Evolutionary conservation across 768 basidiomycete genomes (phyloP).

Genomic region (Tephrocybe sp.): DNA sequence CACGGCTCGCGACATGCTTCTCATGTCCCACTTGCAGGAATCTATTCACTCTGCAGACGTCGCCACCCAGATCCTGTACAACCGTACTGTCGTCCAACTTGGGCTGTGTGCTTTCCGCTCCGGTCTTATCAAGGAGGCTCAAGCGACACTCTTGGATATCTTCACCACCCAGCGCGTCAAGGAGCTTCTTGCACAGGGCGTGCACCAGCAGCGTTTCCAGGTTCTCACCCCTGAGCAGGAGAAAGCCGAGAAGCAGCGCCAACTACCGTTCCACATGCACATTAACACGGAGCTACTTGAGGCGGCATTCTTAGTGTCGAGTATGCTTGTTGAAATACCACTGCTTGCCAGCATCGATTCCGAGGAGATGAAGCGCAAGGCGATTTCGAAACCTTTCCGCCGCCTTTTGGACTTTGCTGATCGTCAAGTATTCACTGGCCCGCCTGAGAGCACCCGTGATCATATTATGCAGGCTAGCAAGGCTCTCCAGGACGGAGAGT

Average conservation of each 20-base stretch:
- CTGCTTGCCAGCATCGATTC: constrained; percentile 92
- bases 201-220: constrained; percentile 90
- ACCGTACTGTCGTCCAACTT: constrained; percentile 95
- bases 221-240: constrained; percentile 92
- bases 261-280: constrained; percentile 99
- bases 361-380: constrained; percentile 91
- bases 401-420: constrained; percentile 95
- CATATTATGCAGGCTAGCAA: constrained; percentile 99
- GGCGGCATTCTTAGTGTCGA: constrained; percentile 96
- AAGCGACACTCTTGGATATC: constrained; percentile 91
- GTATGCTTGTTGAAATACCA: constrained; percentile 98
- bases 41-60: constrained; percentile 96
- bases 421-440: constrained; percentile 95
- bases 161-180: constrained; percentile 96
- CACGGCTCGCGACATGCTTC: constrained; percentile 94
- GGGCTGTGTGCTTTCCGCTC: constrained; percentile 96
- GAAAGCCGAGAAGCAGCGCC: constrained; percentile 91
- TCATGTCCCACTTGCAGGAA: constrained; percentile 99
- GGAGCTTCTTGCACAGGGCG: constrained; percentile 94
- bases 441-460: constrained; percentile 97
- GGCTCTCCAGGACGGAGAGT: constrained; percentile 94
- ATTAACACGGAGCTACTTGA: constrained; percentile 98
- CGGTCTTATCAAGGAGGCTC: constrained; percentile 92
- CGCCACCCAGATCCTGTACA: constrained; percentile 96
- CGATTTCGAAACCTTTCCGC: constrained; percentile 95